Evolutionary conservation across 257 asterid genomes (phyloP), one percentile per base, ranked within the genome.

Genomic region (Fraxinus pennsylvanica): DNA sequence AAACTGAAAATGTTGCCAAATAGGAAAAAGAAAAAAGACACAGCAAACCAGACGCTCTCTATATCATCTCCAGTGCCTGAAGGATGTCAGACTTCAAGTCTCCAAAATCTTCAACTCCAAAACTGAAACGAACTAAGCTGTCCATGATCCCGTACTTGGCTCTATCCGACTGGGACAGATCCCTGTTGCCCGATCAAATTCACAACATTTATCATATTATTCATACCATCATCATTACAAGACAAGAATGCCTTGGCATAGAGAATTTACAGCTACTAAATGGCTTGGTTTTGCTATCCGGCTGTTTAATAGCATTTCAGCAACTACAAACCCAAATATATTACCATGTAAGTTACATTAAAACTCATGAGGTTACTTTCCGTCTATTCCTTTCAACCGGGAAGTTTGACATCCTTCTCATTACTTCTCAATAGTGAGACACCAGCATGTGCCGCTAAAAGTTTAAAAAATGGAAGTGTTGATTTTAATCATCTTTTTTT

Each of bases 101-200:
- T 47, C 85, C 97, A 30, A 87, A 87, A 81, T 84, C 96, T 83
- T 93, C 98, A 27, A 91, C 90, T 75, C 98, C 98, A 78, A 93
- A 93, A 87, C 98, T 93, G 96, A 91, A 93, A 30, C 98, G 91
- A 50, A 93, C 92, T 93, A 93, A 84, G 91, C 89, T 93, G 91
- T 93, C 98, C 89, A 93, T 32, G 54, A 93, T 93, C 50, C 97
- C 97, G 72, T 90, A 91, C 86, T 88, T 89, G 13, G 97, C 96
- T 87, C 97, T 90, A 19, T 90, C 98, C 21, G 91, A 76, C 84
- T 81, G 91, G 67, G 88, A 68, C 68, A 93, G 95, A 84, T 93
- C 98, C 98, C 98, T 93, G 91, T 81, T 76, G 74, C 57, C 57
- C 4, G 57, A 68, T 63, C 14, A 8, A 36, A 80, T 35, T 57